Evolutionary conservation across 257 asterid species (phyloP), one percentile per base, ranked within the genome.

Genomic region (Primulina eburnea): DNA sequence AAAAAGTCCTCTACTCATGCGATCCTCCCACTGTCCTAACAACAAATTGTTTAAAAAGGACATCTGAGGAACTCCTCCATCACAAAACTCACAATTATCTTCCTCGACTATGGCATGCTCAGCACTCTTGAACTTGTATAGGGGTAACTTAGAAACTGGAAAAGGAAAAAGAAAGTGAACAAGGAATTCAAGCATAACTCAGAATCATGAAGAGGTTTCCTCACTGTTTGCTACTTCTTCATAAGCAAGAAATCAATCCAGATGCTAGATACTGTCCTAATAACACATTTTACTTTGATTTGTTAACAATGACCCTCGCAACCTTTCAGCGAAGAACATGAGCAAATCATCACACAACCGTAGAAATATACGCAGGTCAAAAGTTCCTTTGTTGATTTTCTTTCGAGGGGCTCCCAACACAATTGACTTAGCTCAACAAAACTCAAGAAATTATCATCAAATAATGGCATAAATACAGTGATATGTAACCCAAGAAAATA

Each of bases 1-100:
- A 74, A 88, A 90, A 8, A 86, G 79, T 14, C 91, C 95, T 79
- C 72, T 75, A 68, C 30, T 66, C 88, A 81, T 77, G 9, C 88
- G 82, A 47, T 90, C 88, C 80, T 90, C 96, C 96, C 96, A 90
- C 33, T 79, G 85, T 37, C 88, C 95, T 37, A 90, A 38, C 77
- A 88, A 73, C 71, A 81, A 60, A 69, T 76, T 78, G 70, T 79
- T 86, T 75, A 88, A 70, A 73, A 75, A 76, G 20, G 87, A 82
- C 57, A 80, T 69, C 30, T 73, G 78, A 52, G 75, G 65, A 60
- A 60, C 43, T 17, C 30, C 79, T 61, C 65, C 82, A 59, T 72
- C 76, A 64, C 83, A 79, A 34, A 76, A 71, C 62, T 21, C 70
- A 33, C 62, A 70, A 40, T 63, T 33, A 30, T 71, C 75, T 50